Evolutionary conservation across 2,329 filamentous ascomycete species (phyloP).

Genomic region (Penicillium griseofulvum): DNA sequence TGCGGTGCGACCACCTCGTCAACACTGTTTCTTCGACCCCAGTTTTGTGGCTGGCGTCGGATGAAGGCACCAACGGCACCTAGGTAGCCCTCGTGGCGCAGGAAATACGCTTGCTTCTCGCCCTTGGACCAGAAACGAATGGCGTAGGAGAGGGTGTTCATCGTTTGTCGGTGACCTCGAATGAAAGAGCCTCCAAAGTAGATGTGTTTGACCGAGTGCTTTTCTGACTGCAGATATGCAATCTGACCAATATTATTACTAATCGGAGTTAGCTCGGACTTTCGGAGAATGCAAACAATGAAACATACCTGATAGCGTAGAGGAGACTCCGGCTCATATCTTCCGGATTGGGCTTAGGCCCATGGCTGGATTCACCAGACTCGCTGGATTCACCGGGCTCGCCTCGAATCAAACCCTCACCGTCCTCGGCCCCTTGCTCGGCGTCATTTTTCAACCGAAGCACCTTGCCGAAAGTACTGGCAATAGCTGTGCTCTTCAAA

Average conservation of each 20-base stretch:
- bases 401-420: constrained; percentile 56
- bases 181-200: constrained; percentile 99
- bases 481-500: constrained; percentile 91
- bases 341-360: constrained; percentile 65
- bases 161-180: constrained; percentile 91
- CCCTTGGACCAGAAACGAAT: constrained; percentile 98
- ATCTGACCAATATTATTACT: constrained; percentile 99
- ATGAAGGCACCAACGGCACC: constrained; percentile 92
- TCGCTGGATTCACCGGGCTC: constrained; percentile 39
- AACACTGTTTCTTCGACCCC: constrained; percentile 79
- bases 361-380: constrained; percentile 31
- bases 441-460: constrained; percentile 87
- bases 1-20: constrained; percentile 49
- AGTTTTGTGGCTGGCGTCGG: constrained; percentile 84
- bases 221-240: constrained; percentile 93
- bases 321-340: constrained; percentile 89
- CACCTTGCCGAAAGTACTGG: constrained; percentile 94
- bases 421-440: constrained; percentile 74
- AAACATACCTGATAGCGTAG: constrained; percentile 71
- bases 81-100: constrained; percentile 93
- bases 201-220: constrained; percentile 85
- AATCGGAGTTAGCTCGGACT: constrained; percentile 23
- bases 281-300: constrained; percentile 3
- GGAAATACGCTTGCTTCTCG: constrained; percentile 89
- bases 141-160: constrained; percentile 94